Evolutionary conservation across 371 early-diverging fungal species (phyloP), one percentile per base, ranked within the genome.

Genomic region (Apophysomyces ossiformis): DNA sequence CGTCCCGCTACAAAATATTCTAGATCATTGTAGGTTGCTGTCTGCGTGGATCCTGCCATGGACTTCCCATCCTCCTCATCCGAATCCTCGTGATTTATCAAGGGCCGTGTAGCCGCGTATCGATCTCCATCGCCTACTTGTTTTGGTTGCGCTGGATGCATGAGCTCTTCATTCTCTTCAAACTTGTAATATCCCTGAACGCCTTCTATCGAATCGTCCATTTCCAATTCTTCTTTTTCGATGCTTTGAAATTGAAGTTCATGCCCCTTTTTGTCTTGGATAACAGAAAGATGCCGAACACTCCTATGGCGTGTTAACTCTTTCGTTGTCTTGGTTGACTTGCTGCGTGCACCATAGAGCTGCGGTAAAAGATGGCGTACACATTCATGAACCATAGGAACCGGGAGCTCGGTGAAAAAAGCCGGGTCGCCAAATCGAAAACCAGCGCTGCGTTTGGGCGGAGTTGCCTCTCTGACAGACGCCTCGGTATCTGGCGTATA

Each of bases 401-500:
- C 81, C 6, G 85, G 76, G 44, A 85, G 71, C 37, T 81, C 76
- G 47, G 84, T 75, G 61, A 79, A 79, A 50, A 84, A 83, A 4
- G 83, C 78, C 7, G 87, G 87, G 44, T 86, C 85, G 47, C 86
- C 78, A 72, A 84, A 87, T 37, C 87, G 79, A 67, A 78, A 70
- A 7, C 81, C 77, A 32, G 82, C 61, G 9, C 46, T 15, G 56
- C 66, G 57, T 65, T 68, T 54, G n/a, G 43, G 37, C 38, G 13
- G 76, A 36, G 45, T 54, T 36, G 65, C 74, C 16, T 16, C 64
- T 7, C 57, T 36, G 38, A 37, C 44, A 16, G 21, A 7, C 21
- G 18, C 18, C 46, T 66, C 47, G 67, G 72, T 78, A 15, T 61
- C 60, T 18, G 74, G 67, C 15, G 63, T 64, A 63, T 86, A 71